Evolutionary conservation across 2,329 filamentous ascomycete species (phyloP).

Genomic region (Cladosporium sphaerospermum): DNA sequence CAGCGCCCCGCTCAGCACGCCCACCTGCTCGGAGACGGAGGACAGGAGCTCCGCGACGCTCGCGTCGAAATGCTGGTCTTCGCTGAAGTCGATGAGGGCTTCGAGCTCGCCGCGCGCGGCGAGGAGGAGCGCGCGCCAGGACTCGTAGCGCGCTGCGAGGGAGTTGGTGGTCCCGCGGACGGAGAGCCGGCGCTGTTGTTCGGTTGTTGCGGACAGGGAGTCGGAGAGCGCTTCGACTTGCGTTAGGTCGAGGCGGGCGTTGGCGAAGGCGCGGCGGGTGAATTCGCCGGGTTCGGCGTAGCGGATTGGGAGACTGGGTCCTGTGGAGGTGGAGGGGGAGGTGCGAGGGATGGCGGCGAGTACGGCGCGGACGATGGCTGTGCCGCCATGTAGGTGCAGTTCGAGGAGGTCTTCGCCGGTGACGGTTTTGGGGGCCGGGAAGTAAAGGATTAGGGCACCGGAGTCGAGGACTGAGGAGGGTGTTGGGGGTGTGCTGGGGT

Average conservation of each 20-base stretch:
- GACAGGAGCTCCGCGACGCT: constrained; percentile 64
- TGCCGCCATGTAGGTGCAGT: constrained; percentile 87
- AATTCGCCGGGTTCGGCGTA: constrained; percentile 96
- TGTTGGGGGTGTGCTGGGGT: constrained; percentile 41
- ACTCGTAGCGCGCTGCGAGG: constrained; percentile 70
- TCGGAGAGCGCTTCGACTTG: constrained; percentile 66
- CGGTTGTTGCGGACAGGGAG: constrained; percentile 63
- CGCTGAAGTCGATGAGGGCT: constrained; percentile 92
- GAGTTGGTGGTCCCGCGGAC: constrained; percentile 64
- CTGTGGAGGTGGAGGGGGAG: constrained; percentile 6
- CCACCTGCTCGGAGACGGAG: constrained; percentile 63
- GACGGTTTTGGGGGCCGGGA: constrained; percentile 72
- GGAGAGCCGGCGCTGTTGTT: constrained; percentile 84
- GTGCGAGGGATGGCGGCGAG: constrained; percentile 58
- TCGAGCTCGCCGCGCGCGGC: constrained; percentile 85
- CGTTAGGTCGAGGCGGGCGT: constrained; percentile 75
- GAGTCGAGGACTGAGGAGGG: constrained; percentile 59
- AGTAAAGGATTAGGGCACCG: constrained; percentile 73
- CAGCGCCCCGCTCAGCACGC: constrained; percentile 56
- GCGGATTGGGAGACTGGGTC: constrained; percentile 47
- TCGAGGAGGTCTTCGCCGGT: constrained; percentile 93
- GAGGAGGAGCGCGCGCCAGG: constrained; percentile 71
- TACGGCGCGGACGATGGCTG: constrained; percentile 81
- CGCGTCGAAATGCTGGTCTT: constrained; percentile 96
- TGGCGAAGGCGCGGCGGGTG: constrained; percentile 84